Base-by-base conservation (phyloP, 2,329 filamentous ascomycete genomes). In the Aspergillus hortae region DNA sequence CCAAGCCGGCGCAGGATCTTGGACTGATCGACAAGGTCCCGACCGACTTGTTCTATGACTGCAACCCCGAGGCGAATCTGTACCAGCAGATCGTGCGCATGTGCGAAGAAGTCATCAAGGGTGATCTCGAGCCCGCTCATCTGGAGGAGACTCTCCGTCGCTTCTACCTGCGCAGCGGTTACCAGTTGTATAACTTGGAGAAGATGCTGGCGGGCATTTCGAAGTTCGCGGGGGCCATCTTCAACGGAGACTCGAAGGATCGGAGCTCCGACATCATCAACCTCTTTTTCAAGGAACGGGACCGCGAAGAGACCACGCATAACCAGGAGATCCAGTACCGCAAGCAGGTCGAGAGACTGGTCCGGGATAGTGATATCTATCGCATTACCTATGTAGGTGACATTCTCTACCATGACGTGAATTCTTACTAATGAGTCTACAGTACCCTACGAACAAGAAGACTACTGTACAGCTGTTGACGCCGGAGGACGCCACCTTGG, bases 361-460 rank as follows among this genome's bases (percentile, higher is more conserved):
- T 94, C 60, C 96, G 95, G 76, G 92, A 97, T 58, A 88, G 88
- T 14, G 92, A 97, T 64, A 83, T 95, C 57, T 97, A 95, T 71
- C 85, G 90, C 46, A 86, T 97, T 59, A 86, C 87, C 67, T 97
- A 88, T 79, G 92, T 96, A 85, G 81, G 90, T 85, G 17, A 17
- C 33, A 19, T 15, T 23, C 5, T 11, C 44, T 42, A 27, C n/a
- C 7, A n/a, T 27, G 6, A 30, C 19, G 12, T 9, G 4, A 19
- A 15, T 50, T 48, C 17, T 27, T 30, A 7, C 68, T 74, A 62
- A 74, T 56, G 21, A 42, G 4, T 33, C 46, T 52, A 46, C 68
- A 80, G 87, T 84, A 84, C 53, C 89, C 90, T n/a, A 72, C 76
- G 17, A 82, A 81, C 58, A 80, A 80, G 54, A 84, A 88, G 66